A percentile compares a stretch with the other conserved stretches of the same genome.
These are phyloP conservation scores for Solanum chiquidenum DNA, from an alignment of 257 asterid genomes.

Conservation along the genomic window DNA sequence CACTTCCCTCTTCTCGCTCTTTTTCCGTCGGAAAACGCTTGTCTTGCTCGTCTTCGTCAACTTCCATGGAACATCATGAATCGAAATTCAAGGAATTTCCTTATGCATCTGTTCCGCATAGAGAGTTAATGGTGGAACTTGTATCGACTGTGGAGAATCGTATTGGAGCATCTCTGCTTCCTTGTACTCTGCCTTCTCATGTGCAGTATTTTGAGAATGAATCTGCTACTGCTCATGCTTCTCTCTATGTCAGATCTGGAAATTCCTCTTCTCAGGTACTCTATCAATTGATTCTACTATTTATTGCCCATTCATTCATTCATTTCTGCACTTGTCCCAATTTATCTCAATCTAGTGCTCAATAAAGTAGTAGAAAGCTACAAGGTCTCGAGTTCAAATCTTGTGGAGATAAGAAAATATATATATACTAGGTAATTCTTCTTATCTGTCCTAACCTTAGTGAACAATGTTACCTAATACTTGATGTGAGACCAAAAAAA, in stretches of 20 bases:
- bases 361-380: no score
- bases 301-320: neutral
- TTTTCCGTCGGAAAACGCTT: neutral
- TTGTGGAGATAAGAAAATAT: no score
- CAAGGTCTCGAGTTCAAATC: no score
- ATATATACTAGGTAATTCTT: no score
- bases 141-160: constrained; percentile 49
- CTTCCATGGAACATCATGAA: constrained; percentile 3
- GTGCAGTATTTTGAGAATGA: constrained; percentile 46
- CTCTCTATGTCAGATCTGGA: constrained; percentile 63
- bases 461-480: no score
- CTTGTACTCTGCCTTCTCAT: constrained; percentile 58
- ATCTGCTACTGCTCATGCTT: constrained; percentile 38
- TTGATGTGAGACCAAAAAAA: neutral
- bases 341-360: neutral
- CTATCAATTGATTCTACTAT: neutral
- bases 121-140: constrained; percentile 58
- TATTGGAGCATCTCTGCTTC: constrained; percentile 46
- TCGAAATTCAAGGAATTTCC: constrained; percentile 67
- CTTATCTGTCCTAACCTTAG: no score
- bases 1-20: neutral
- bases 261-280: constrained; percentile 57
- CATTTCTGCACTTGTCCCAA: neutral
- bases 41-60: neutral
- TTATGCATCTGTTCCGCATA: constrained; percentile 41